Evolutionary conservation across 2,329 filamentous ascomycete genomes (phyloP), one percentile per base, ranked within the genome.

Genomic region (Onygenales sp.): DNA sequence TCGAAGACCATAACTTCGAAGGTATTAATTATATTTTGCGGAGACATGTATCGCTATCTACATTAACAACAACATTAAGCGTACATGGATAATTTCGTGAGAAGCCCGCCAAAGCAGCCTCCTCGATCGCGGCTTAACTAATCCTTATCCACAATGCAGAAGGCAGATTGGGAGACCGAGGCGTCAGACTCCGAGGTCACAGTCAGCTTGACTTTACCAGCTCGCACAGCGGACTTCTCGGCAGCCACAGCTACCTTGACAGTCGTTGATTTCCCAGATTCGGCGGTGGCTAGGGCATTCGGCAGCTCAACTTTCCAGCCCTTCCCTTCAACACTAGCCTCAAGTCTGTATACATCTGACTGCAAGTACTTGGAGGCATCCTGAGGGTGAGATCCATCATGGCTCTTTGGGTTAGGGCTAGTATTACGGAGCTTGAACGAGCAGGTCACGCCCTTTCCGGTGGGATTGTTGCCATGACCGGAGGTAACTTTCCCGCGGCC

Each of bases 251-350:
- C 57, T 7, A 57, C 57, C 11, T 55, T 46, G 43, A 59, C 54
- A 5, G 51, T 53, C 14, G 45, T 44, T n/a, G 55, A 53, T 43
- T 55, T 27, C 35, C 54, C 57, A 53, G 51, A 53, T 43, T 54
- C 38, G 13, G 53, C 54, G 13, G 52, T 49, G 21, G 57, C 43
- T 10, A 59, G 43, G 8, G 57, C 57, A 33, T 59, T 59, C 9
- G 55, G 57, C 35, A 59, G 38, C 41, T 59, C 57, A 2, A 57
- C 57, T 33, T 49, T 57, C 57, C 57, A 59, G 43, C 57, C 57
- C 8, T 54, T 17, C 43, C 57, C 54, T 10, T 54, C 27, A 5
- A 59, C 57, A 4, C 35, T 47, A 44, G 57, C 57, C 33, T 57
- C 55, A 36, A 59, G 53, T 6, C 57, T 53, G 54, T 59, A 59